Evolutionary conservation across 2,329 filamentous ascomycete species (phyloP), one percentile per base, ranked within the genome.

Genomic region (Akanthomyces muscarius): DNA sequence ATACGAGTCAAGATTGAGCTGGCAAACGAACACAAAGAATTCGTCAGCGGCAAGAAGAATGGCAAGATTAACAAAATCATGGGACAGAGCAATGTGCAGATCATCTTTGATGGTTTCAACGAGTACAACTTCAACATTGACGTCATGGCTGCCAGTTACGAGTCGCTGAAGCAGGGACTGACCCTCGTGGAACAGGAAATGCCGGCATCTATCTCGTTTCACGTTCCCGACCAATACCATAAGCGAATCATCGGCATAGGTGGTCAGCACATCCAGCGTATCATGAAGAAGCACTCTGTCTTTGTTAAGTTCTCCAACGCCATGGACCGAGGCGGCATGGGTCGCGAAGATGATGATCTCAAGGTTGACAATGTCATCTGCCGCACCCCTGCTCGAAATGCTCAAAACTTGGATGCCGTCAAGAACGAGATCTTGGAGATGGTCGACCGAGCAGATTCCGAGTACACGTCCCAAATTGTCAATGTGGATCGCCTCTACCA

Each of bases 11-110:
- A 98, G 81, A 96, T 99, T 66, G 95, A 99, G 80, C 88, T 99
- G 63, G 95, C 95, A 71, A 98, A 98, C 72, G 95, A 99, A 79
- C 95, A 99, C 81, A 99, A 99, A 77, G 95, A 99, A 73, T 99
- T 99, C 74, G 95, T 99, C 63, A 97, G 93, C 69, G 95, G 95
- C 69, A 99, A 99, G 83, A 99, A 99, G 82, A 99, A 99, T 71
- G 95, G 95, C 77, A 99, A 99, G 80, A 99, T 99, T 77, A 99
- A 99, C 83, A 99, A 99, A 83, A 99, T 99, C 72, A 99, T 99
- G 95, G 95, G 94, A 28, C 94, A 98, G 77, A 97, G 93, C 83
- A 97, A 96, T 70, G 95, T 99, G 14, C 95, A 99, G 77, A 98
- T 99, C 72, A 94, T 99, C 66, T 99, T 99, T 69, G 95, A 99